phyloP scores from a whole-genome alignment of 2,329 filamentous ascomycete species.

The Curvularia verruculosa region DNA sequence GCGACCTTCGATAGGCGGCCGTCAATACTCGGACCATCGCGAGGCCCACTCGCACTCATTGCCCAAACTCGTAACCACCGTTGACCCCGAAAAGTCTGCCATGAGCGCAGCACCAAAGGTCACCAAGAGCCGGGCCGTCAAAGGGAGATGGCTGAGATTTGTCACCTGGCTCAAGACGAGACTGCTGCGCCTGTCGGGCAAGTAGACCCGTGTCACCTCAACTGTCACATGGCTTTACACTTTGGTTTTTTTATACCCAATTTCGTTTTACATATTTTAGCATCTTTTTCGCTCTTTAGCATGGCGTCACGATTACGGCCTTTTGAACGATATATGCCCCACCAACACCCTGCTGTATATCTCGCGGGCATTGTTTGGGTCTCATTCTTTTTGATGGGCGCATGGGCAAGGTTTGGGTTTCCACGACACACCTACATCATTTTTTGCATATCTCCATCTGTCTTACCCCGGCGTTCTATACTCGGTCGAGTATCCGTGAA shows the following conservation, averaged over 20 bases:
- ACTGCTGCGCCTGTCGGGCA: conserved; percentile 56
- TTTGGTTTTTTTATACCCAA: conserved; percentile 9
- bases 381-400: conserved; percentile 21
- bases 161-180: conserved; percentile 63
- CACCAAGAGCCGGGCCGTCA: conserved; percentile 45
- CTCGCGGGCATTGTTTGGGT: conserved; percentile 26
- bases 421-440: conserved; percentile 5
- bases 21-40: conserved; percentile 48
- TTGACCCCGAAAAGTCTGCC: conserved; percentile 40
- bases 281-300: conserved; percentile 23
- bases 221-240: not conserved
- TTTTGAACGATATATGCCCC: conserved; percentile 27
- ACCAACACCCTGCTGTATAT: conserved; percentile 28
- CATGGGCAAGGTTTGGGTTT: conserved; percentile 15
- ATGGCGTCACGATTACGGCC: conserved; percentile 29
- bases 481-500: conserved; percentile 5
- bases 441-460: conserved; percentile 6
- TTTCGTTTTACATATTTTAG: conserved; percentile 10
- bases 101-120: conserved; percentile 34
- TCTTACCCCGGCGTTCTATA: conserved; percentile 18
- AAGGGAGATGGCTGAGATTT: conserved; percentile 60
- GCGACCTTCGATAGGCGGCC: conserved; percentile 41
- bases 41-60: conserved; percentile 45
- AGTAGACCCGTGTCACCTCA: conserved; percentile 1
- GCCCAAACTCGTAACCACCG: conserved; percentile 40